Percentiles rank a stretch among this genome's conserved stretches.
These are phyloP conservation scores for Dendrostoma leiphaemia DNA, from an alignment of 2,329 filamentous ascomycete species.

Conservation along the genomic window DNA sequence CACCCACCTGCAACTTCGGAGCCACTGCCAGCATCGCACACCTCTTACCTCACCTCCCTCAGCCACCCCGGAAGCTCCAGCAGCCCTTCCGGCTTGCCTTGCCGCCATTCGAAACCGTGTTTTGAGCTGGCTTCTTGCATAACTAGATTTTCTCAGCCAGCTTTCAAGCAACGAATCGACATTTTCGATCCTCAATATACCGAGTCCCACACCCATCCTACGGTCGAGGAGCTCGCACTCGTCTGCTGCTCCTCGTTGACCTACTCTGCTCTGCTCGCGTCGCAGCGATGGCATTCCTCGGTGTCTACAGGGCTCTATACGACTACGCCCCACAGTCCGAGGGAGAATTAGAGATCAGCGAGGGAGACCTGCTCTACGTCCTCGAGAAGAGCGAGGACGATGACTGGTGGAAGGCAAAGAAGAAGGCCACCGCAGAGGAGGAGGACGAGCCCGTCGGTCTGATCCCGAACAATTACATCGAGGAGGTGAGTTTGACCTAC, in stretches of 20 bases:
- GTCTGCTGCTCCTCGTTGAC: background rate
- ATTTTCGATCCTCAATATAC: background rate
- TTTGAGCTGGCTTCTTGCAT: slow-evolving; percentile 7
- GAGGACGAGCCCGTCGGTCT: slow-evolving; percentile 89
- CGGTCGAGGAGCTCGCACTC: background rate
- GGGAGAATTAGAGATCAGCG: slow-evolving; percentile 78
- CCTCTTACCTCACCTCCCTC: background rate
- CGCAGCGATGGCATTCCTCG: slow-evolving; percentile 78
- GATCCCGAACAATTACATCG: slow-evolving; percentile 92
- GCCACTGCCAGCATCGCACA: background rate
- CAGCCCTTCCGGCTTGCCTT: slow-evolving; percentile 14
- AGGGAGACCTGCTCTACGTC: slow-evolving; percentile 87
- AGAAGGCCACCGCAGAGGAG: slow-evolving; percentile 77
- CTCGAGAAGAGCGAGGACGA: slow-evolving; percentile 75
- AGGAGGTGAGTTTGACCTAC: slow-evolving; percentile 65
- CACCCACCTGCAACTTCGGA: background rate
- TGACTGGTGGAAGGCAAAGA: slow-evolving; percentile 97
- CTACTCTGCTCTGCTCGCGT: slow-evolving; percentile 10
- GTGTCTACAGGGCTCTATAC: slow-evolving; percentile 87
- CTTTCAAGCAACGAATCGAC: background rate
- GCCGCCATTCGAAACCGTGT: slow-evolving; percentile 5
- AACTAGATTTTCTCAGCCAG: background rate
- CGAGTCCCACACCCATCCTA: background rate
- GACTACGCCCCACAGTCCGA: slow-evolving; percentile 87
- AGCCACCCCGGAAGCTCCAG: slow-evolving; percentile 1